Conservation (phyloP, 805 yeast genomes). For the Kuraishia capsulata region DNA sequence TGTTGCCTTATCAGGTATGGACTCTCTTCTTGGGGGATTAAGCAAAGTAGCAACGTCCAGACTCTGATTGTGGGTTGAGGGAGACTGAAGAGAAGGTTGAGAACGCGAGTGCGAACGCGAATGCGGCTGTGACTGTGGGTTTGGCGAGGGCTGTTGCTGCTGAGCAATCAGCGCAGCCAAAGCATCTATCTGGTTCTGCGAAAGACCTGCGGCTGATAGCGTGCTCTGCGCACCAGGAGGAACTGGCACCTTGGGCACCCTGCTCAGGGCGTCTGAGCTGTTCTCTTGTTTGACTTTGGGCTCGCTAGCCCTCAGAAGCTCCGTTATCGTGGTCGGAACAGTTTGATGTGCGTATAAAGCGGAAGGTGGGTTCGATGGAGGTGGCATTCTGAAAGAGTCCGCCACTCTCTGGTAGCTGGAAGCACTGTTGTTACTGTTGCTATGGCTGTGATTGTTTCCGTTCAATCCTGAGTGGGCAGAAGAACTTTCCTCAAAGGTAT, state of each 20-base stretch:
- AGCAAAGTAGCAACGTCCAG: background rate
- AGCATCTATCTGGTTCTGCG: constrained; percentile 63
- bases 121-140: too few relatives aligned
- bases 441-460: background rate
- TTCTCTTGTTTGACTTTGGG: background rate
- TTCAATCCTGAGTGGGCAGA: constrained; percentile 4
- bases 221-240: constrained; percentile 68
- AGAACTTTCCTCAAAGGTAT: constrained; percentile 10
- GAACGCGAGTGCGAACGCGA: background rate
- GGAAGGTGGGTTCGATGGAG: background rate
- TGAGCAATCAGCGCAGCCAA: constrained; percentile 67
- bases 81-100: too few relatives aligned
- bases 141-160: too few relatives aligned
- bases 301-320: background rate
- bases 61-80: background rate
- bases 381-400: background rate
- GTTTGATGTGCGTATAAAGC: background rate
- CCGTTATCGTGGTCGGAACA: constrained; percentile 1
- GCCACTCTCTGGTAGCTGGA: background rate
- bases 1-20: background rate
- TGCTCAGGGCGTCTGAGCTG: background rate
- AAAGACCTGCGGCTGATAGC: constrained; percentile 55
- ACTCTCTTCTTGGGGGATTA: background rate
- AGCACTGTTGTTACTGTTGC: constrained; percentile 1
- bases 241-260: constrained; percentile 52